Percentiles rank a stretch among this genome's conserved stretches.
Conservation (phyloP, 140 eudicot species). For the Stevia rebaudiana region DNA sequence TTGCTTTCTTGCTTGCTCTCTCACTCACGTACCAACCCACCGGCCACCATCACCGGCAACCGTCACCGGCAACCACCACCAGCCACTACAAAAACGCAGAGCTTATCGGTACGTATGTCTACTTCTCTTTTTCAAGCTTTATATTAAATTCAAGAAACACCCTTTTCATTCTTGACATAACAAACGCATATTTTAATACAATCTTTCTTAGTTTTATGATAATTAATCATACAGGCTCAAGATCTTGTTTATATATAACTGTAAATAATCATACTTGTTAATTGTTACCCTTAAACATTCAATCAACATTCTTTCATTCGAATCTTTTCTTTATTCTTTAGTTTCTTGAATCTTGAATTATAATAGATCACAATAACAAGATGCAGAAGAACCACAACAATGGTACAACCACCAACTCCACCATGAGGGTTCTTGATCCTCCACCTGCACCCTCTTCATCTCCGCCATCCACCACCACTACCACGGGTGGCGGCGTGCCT, state of each 20-base stretch:
- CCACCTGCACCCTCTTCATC: slow-evolving; percentile 17
- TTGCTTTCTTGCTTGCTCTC: slow-evolving; percentile 5
- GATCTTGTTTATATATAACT: slow-evolving; percentile 27
- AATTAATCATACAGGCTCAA: neutral
- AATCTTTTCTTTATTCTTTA: slow-evolving; percentile 16
- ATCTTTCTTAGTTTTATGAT: slow-evolving; percentile 14
- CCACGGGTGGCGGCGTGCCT: slow-evolving; percentile 20
- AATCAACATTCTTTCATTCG: slow-evolving; percentile 20
- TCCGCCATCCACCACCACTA: slow-evolving; percentile 26
- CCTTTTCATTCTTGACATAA: slow-evolving; percentile 30
- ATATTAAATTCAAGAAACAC: slow-evolving; percentile 29
- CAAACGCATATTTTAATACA: slow-evolving; percentile 12
- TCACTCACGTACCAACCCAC: neutral
- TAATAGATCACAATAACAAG: slow-evolving; percentile 8
- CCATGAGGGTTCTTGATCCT: slow-evolving; percentile 30
- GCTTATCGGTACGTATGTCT: slow-evolving; percentile 30
- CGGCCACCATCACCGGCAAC: neutral
- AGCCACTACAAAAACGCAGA: neutral
- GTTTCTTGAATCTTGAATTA: slow-evolving; percentile 15
- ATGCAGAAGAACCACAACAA: slow-evolving; percentile 27
- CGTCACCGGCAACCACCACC: neutral
- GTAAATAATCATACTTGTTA: slow-evolving; percentile 20
- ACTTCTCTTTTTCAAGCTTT: slow-evolving; percentile 29
- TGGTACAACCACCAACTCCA: slow-evolving; percentile 5
- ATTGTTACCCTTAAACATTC: slow-evolving; percentile 24